Evolutionary conservation across 768 basidiomycete genomes (phyloP).

Genomic region (Mycena venus): DNA sequence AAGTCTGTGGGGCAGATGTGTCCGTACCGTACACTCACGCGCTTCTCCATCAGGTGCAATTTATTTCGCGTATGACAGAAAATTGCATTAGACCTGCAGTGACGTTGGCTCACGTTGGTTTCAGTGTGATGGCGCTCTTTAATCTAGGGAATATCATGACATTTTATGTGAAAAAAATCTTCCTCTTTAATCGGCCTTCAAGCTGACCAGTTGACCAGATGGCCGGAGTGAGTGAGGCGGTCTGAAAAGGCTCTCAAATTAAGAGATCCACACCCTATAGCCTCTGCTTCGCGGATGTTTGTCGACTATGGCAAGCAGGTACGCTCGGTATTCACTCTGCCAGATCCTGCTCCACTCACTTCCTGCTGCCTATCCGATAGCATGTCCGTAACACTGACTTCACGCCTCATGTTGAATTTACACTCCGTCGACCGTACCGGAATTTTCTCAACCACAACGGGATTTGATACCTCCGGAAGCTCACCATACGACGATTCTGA

Average conservation of each 20-base stretch:
- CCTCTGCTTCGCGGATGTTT: slow-evolving; percentile 23
- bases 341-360: background rate
- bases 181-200: background rate
- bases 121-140: slow-evolving; percentile 13
- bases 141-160: slow-evolving; percentile 24
- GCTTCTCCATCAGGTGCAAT: background rate
- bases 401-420: slow-evolving; percentile 29
- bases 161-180: slow-evolving; percentile 9
- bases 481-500: background rate
- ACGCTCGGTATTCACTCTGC: background rate
- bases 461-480: background rate
- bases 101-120: background rate
- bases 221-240: background rate
- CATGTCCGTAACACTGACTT: slow-evolving; percentile 25
- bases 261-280: background rate
- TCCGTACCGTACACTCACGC: background rate
- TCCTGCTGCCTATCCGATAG: too few relatives aligned
- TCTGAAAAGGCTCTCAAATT: background rate
- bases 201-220: background rate
- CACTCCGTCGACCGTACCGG: slow-evolving; percentile 23
- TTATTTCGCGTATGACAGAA: slow-evolving; percentile 16
- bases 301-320: slow-evolving; percentile 21
- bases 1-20: background rate
- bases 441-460: slow-evolving; percentile 22
- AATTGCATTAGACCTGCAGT: background rate